Conservation (phyloP, 1,139 yeast species). For the Geotrichum bryndzae region DNA sequence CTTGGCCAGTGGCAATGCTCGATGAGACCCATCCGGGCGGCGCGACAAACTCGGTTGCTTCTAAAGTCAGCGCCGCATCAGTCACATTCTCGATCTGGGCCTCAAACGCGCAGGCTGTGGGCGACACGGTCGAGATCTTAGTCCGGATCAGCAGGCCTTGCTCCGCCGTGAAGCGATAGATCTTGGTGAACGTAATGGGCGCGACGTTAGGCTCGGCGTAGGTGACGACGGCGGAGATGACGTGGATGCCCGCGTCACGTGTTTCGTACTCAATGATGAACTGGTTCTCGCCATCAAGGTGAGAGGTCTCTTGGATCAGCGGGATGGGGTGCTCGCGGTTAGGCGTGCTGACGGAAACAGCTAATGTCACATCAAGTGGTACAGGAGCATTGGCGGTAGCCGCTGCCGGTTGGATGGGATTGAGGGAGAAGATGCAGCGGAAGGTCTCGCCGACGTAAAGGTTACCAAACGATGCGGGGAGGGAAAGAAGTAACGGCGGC, state of each 20-base stretch:
- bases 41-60: constrained; percentile 30
- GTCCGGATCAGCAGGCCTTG: constrained; percentile 33
- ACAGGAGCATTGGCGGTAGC: constrained; percentile 4
- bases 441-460: constrained; percentile 33
- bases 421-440: constrained; percentile 26
- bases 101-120: constrained; percentile 28
- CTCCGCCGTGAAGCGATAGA: constrained; percentile 31
- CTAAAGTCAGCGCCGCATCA: constrained; percentile 29
- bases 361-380: constrained; percentile 7
- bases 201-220: constrained; percentile 18
- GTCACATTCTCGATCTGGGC: constrained; percentile 36
- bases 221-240: constrained; percentile 27
- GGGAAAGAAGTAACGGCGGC: constrained; percentile 19
- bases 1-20: constrained; percentile 13
- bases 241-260: constrained; percentile 30
- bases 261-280: constrained; percentile 29
- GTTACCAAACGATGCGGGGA: constrained; percentile 28
- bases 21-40: constrained; percentile 28
- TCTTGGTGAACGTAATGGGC: constrained; percentile 25
- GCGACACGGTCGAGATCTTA: constrained; percentile 24
- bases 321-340: constrained; percentile 16
- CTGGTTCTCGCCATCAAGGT: constrained; percentile 12
- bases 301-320: constrained; percentile 13
- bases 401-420: constrained; percentile 9
- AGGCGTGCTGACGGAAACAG: constrained; percentile 16